These are phyloP conservation scores for Citrus trifoliata DNA, from an alignment of 345 rosid genomes.

Conservation along the genomic window DNA sequence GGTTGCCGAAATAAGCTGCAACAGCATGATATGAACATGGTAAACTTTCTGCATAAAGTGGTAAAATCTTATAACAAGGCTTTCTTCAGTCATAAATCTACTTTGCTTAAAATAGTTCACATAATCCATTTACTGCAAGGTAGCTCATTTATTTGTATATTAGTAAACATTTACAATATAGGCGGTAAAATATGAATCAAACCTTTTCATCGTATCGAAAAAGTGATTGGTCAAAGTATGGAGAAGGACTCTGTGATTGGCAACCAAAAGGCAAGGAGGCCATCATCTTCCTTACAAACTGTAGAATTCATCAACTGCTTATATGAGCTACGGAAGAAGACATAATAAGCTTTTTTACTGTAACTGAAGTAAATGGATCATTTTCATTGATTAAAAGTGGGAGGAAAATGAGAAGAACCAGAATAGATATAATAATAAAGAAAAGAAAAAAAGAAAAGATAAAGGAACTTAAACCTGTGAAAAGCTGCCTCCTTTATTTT, in stretches of 20 bases:
- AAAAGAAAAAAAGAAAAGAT: background rate
- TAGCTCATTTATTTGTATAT: background rate
- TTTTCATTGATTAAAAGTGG: background rate
- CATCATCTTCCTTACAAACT: slow-evolving; percentile 94
- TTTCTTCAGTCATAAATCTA: background rate
- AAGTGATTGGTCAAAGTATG: slow-evolving; percentile 92
- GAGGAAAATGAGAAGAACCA: background rate
- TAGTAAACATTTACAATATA: background rate
- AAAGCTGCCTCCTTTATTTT: slow-evolving; percentile 56
- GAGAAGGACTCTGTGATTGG: slow-evolving; percentile 96
- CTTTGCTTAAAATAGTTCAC: background rate
- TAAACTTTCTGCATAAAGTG: background rate
- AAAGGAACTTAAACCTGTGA: slow-evolving; percentile 47
- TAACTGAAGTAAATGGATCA: background rate
- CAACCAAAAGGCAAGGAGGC: slow-evolving; percentile 73
- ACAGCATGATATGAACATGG: slow-evolving; percentile 17
- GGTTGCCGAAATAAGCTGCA: slow-evolving; percentile 80
- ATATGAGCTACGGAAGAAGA: slow-evolving; percentile 6
- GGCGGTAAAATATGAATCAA: slow-evolving; percentile 13
- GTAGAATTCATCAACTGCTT: slow-evolving; percentile 28
- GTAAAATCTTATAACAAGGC: background rate
- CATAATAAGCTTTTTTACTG: background rate
- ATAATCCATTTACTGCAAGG: too few relatives aligned
- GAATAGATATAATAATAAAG: background rate
- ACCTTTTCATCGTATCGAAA: slow-evolving; percentile 97